phyloP scores from a whole-genome alignment of 352 stramenopile species.

The Pythium pectinolyticum region DNA sequence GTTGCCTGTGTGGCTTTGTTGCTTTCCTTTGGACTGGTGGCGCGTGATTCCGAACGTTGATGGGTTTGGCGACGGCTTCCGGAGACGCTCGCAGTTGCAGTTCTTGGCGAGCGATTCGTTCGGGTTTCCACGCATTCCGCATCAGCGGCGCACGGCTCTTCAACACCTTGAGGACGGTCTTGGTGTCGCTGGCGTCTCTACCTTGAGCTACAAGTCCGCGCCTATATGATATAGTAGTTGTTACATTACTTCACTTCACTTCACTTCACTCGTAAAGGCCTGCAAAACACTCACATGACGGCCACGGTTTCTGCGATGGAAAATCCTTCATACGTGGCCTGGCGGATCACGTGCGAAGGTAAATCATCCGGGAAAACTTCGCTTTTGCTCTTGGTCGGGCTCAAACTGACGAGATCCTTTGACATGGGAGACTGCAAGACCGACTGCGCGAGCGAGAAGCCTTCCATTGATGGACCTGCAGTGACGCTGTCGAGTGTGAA shows the following conservation, averaged over 20 bases:
- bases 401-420: constrained; percentile 48
- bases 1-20: no score
- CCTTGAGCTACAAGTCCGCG: constrained; percentile 52
- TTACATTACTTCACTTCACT: no score
- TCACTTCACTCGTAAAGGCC: no score
- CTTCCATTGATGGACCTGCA: no score
- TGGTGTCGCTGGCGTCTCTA: constrained; percentile 37
- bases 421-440: constrained; percentile 39
- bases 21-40: neutral
- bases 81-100: neutral
- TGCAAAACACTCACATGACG: constrained; percentile 46
- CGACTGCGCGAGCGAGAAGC: constrained; percentile 14
- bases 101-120: constrained; percentile 35
- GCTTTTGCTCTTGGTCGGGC: constrained; percentile 38
- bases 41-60: neutral
- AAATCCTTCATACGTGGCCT: constrained; percentile 56
- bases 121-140: constrained; percentile 51
- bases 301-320: constrained; percentile 44
- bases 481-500: constrained; percentile 6
- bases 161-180: constrained; percentile 44
- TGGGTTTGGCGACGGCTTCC: neutral
- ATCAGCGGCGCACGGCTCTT: constrained; percentile 50
- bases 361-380: constrained; percentile 59
- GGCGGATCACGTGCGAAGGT: constrained; percentile 44
- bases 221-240: no score